A percentile compares a stretch with the other conserved stretches of the same genome.
These are phyloP conservation scores for Solanum corneliomulleri DNA, from an alignment of 257 asterid genomes.

Conservation along the genomic window DNA sequence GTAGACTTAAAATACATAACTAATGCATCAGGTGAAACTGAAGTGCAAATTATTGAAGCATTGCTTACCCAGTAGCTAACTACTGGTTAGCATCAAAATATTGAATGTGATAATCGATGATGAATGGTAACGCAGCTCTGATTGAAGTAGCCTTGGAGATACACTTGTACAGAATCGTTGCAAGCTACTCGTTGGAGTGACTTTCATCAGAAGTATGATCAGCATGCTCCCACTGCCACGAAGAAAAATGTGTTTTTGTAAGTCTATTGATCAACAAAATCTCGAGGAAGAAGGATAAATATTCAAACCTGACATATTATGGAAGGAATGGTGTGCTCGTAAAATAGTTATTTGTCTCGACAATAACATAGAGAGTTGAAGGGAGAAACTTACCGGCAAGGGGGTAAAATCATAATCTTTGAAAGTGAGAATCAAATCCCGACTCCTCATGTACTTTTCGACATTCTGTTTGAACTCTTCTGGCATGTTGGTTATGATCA, in stretches of 20 bases:
- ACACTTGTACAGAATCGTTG: neutral
- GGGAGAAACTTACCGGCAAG: constrained; percentile 11
- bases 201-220: neutral
- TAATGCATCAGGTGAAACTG: neutral
- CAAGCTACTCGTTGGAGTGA: neutral
- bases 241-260: neutral
- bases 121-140: neutral
- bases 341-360: neutral
- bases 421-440: neutral
- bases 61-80: neutral
- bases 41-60: neutral
- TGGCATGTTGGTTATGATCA: constrained; percentile 19
- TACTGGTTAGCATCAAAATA: neutral
- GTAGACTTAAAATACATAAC: neutral
- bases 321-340: neutral
- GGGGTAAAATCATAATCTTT: neutral
- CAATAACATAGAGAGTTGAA: neutral
- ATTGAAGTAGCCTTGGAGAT: neutral
- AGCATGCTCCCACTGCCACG: neutral
- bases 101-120: neutral
- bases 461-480: neutral
- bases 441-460: neutral
- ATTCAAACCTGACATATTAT: neutral
- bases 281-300: neutral
- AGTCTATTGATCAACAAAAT: neutral